Percentiles rank a stretch among this genome's conserved stretches.
Evolutionary conservation across 1,284 basidiomycete species (phyloP).

Genomic region (Ceratobasidium papillatum): DNA sequence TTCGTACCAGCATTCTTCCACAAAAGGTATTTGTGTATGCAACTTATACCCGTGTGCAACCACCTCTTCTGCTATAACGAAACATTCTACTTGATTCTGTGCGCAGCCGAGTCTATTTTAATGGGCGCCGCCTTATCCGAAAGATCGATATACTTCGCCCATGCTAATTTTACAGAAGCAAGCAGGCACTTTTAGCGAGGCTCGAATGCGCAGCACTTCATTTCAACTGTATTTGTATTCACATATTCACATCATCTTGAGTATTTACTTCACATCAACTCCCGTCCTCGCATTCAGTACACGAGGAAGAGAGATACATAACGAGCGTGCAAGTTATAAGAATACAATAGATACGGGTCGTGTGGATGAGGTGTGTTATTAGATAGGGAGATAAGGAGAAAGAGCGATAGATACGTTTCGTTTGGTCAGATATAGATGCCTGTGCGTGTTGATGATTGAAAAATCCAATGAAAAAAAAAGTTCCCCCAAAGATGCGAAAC

Average conservation of each 20-base stretch:
- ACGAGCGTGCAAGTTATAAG: conserved; percentile 13
- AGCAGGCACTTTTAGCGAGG: not conserved
- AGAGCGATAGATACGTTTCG: conserved; percentile 9
- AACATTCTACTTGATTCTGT: too few relatives aligned
- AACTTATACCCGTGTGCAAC: too few relatives aligned
- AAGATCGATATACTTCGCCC: too few relatives aligned
- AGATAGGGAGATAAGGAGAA: not conserved
- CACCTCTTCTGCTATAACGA: too few relatives aligned
- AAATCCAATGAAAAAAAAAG: not conserved
- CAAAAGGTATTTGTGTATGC: too few relatives aligned
- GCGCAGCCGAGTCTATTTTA: too few relatives aligned
- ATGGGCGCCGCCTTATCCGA: too few relatives aligned
- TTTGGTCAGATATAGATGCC: not conserved
- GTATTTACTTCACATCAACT: not conserved
- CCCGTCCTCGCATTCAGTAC: not conserved
- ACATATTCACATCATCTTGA: not conserved
- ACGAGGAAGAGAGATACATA: conserved; percentile 13
- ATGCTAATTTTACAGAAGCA: too few relatives aligned
- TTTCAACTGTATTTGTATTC: not conserved
- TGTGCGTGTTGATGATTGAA: not conserved
- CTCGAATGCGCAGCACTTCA: not conserved
- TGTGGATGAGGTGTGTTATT: not conserved
- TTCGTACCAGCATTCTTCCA: too few relatives aligned
- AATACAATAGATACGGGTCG: conserved; percentile 28
- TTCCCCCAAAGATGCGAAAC: not conserved